Evolutionary conservation across 768 basidiomycete genomes (phyloP), one percentile per base, ranked within the genome.

Genomic region (Tephrocybe rancida): DNA sequence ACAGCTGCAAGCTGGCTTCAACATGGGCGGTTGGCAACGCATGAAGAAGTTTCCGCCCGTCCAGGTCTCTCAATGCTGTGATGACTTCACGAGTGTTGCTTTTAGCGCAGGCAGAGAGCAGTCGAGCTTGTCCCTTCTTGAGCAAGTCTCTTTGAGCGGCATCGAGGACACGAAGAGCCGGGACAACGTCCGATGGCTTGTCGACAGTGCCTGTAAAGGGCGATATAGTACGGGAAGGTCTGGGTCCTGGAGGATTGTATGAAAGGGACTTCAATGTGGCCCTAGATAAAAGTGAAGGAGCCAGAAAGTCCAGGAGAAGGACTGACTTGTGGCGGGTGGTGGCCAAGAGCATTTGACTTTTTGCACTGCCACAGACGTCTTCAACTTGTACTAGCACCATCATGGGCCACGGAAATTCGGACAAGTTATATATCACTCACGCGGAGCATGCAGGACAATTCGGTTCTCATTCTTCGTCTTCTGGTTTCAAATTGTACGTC

Each of bases 351-450:
- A 55, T 48, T 5, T n/a, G 19, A 48, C 30, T 34, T 46, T 32
- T 48, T 44, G 38, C 50, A 52, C 51, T 32, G 57, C 46, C 53
- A 58, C 53, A 30, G 27, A 18, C 43, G 7, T 42, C 27, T 29
- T 8, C 21, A 11, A 9, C 39, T 30, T 38, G n/a, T 21, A 30
- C 13, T 58, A 48, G 48, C n/a, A n/a, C n/a, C n/a, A 72, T 59
- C 53, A 91, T 91, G 89, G 89, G 91, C 45, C 90, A 93, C 75
- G 91, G 91, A 67, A 91, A 90, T 65, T 88, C 87, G 27, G 79
- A 88, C 78, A 92, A 92, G 69, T 73, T 94, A 25, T 94, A 94
- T 67, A 89, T 95, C 66, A 95, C 92, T 3, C 91, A 94, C 65
- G 86, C 89, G 21, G 92, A 95, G 66, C 92, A 94, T 65, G 77